Conservation (phyloP, 768 basidiomycete species). For the Suillus ampliporus region DNA sequence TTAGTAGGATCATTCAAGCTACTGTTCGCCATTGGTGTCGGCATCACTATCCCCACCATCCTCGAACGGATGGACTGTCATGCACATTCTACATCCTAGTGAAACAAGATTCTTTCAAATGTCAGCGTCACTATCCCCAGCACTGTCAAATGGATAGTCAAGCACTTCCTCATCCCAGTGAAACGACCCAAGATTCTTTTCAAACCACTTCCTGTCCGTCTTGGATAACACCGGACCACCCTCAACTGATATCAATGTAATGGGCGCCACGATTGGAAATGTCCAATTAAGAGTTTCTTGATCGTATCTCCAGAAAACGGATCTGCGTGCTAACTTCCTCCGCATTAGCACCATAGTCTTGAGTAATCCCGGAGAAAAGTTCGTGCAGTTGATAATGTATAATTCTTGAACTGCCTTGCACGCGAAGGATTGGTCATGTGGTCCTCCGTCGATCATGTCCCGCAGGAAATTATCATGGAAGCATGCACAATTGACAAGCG, state of each 20-base stretch:
- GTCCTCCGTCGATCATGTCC: constrained; percentile 6
- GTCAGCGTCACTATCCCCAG: neutral
- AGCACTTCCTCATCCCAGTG: constrained; percentile 8
- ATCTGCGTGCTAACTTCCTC: constrained; percentile 1
- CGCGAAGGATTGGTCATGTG: neutral
- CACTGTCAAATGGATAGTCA: neutral
- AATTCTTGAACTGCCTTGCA: constrained; percentile 7
- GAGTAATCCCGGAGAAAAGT: neutral
- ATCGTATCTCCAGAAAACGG: neutral
- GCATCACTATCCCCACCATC: too few species aligned
- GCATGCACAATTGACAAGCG: constrained; percentile 3
- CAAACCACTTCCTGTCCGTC: constrained; percentile 10
- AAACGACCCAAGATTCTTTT: constrained; percentile 7
- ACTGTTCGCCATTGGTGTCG: neutral
- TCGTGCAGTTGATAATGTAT: constrained; percentile 3
- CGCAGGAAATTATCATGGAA: constrained; percentile 11
- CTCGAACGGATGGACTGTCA: too few species aligned
- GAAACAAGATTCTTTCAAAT: too few species aligned
- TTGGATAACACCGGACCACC: constrained; percentile 7
- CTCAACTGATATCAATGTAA: constrained; percentile 8
- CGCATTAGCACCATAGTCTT: constrained; percentile 3
- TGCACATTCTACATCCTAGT: too few species aligned
- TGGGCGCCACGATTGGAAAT: constrained; percentile 11
- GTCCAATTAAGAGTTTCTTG: neutral
- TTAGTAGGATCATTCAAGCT: neutral